Conservation (phyloP, 495 filamentous ascomycete species). For the Penicillium cinerascens region DNA sequence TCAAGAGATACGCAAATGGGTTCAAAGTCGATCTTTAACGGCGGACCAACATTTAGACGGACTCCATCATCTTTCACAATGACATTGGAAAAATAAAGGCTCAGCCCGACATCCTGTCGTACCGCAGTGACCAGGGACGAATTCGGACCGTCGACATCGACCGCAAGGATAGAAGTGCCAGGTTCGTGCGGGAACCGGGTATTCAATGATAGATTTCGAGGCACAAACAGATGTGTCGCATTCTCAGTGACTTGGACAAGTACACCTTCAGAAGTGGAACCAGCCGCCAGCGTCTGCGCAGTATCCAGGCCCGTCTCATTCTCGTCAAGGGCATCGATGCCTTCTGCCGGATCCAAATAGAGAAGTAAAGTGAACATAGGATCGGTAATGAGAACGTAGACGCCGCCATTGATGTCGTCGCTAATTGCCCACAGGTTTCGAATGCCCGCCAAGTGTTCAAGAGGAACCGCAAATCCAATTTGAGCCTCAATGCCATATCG, state of each 20-base stretch:
- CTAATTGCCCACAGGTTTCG: conserved; percentile 50
- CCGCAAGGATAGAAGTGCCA: conserved; percentile 22
- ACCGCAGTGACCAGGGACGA: conserved; percentile 28
- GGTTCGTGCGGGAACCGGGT: conserved; percentile 15
- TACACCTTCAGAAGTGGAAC: conserved; percentile 31
- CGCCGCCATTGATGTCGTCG: conserved; percentile 37
- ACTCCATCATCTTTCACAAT: conserved; percentile 3
- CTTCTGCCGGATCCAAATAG: conserved; percentile 31
- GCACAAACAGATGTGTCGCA: conserved; percentile 39
- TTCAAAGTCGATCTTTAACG: conserved; percentile 25
- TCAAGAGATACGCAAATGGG: conserved; percentile 38
- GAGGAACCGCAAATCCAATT: conserved; percentile 52
- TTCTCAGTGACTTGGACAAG: conserved; percentile 57
- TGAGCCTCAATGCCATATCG: conserved; percentile 68
- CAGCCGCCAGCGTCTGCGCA: conserved; percentile 56
- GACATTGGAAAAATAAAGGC: conserved; percentile 23
- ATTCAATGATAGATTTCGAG: conserved; percentile 15
- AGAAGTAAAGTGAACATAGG: conserved; percentile 39
- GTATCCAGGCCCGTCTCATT: conserved; percentile 45
- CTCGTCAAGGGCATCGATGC: conserved; percentile 41
- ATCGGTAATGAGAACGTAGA: conserved; percentile 38
- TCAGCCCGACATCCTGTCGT: conserved; percentile 19
- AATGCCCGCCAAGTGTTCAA: conserved; percentile 34
- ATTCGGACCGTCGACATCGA: conserved; percentile 27
- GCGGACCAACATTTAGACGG: conserved; percentile 14